Conservation (phyloP, 2,329 filamentous ascomycete genomes). For the Aureobasidium uvarum region DNA sequence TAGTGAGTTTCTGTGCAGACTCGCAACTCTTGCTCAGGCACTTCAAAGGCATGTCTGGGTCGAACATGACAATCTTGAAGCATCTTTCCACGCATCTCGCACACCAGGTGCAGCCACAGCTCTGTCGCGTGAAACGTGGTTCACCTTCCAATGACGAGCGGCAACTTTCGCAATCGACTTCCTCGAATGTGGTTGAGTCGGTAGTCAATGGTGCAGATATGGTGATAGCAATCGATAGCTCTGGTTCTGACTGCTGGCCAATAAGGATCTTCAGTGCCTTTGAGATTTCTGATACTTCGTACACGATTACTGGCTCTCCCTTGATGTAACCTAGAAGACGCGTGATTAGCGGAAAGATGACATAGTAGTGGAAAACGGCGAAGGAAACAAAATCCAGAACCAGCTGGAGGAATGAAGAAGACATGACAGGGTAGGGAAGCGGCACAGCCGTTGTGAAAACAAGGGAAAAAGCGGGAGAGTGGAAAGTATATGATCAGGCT, state of each 20-base stretch:
- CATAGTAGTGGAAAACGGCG: neutral
- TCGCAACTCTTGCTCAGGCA: neutral
- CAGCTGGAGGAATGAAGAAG: slow-evolving; percentile 3
- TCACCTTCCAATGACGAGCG: neutral
- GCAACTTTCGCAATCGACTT: neutral
- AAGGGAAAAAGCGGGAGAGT: neutral
- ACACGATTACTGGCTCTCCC: neutral
- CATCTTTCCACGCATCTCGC: neutral
- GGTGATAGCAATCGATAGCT: neutral
- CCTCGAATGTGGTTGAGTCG: neutral
- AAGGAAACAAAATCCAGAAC: neutral
- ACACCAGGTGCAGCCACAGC: slow-evolving; percentile 6
- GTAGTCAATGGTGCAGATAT: neutral
- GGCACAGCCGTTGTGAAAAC: neutral
- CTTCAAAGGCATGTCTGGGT: neutral
- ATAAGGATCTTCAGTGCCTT: neutral
- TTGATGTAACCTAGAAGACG: neutral
- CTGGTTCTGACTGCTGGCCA: neutral
- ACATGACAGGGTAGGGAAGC: neutral
- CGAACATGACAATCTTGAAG: neutral
- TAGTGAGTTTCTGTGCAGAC: neutral
- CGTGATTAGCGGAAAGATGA: neutral
- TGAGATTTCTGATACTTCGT: neutral
- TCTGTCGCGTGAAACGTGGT: neutral
- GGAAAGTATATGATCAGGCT: neutral